These are phyloP conservation scores for Letharia lupina DNA, from an alignment of 495 filamentous ascomycete species.

Conservation along the genomic window DNA sequence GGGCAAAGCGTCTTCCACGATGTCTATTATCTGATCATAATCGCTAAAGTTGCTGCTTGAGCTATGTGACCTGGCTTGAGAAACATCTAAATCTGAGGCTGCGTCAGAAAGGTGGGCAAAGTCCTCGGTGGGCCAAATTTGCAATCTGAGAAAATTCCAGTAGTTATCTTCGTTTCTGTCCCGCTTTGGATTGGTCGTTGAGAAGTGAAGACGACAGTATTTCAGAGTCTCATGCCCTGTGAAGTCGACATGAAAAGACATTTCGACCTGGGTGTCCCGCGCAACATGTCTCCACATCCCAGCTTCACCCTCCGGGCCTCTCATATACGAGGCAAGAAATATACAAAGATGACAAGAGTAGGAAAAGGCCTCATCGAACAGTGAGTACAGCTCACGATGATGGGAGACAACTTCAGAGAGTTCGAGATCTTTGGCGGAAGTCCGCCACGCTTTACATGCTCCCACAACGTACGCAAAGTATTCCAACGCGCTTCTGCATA, in stretches of 20 bases:
- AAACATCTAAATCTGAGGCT: not conserved
- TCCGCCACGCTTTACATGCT: conserved; percentile 1
- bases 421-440: not conserved
- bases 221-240: not conserved
- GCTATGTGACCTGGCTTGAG: too few relatives aligned
- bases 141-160: not conserved
- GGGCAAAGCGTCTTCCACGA: too few relatives aligned
- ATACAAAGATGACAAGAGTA: conserved; percentile 4
- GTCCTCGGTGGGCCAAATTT: conserved; percentile 2
- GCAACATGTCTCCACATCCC: not conserved
- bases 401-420: conserved; percentile 1
- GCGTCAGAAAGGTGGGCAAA: not conserved
- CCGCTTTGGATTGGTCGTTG: not conserved
- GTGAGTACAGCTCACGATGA: conserved; percentile 4
- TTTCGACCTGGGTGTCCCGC: conserved; percentile 1
- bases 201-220: not conserved
- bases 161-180: conserved; percentile 2
- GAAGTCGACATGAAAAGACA: not conserved
- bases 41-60: too few relatives aligned
- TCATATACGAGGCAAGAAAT: not conserved
- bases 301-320: not conserved
- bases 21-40: too few relatives aligned
- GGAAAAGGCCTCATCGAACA: not conserved
- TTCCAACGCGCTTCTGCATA: not conserved
- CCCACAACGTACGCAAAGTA: conserved; percentile 4